phyloP scores from a whole-genome alignment of 257 asterid genomes.

The Apocynum venetum region DNA sequence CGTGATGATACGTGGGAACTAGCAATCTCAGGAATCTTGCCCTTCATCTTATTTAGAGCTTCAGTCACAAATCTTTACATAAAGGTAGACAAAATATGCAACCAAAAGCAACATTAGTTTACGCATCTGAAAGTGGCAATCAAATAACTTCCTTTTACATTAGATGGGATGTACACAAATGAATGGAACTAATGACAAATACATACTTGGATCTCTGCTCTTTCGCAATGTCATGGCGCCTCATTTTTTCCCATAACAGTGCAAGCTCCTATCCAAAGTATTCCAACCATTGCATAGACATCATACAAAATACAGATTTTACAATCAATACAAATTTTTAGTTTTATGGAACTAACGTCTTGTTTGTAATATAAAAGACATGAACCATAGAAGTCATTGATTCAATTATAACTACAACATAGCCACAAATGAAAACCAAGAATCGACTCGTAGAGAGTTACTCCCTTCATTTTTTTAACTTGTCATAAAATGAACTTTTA shows the following conservation, averaged over 20 bases:
- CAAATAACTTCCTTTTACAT: background rate
- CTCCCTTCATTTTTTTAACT: too few species aligned
- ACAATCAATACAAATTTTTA: background rate
- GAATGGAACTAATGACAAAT: background rate
- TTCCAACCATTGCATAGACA: slow-evolving; percentile 12
- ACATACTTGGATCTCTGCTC: slow-evolving; percentile 73
- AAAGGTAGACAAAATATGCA: background rate
- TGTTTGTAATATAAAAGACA: background rate
- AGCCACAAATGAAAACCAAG: background rate
- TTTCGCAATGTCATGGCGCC: slow-evolving; percentile 64
- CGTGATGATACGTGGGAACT: slow-evolving; percentile 85
- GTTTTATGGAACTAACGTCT: background rate
- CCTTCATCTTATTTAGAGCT: slow-evolving; percentile 80
- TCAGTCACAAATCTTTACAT: slow-evolving; percentile 62
- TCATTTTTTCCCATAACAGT: slow-evolving; percentile 88
- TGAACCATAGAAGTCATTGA: background rate
- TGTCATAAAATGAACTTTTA: too few species aligned
- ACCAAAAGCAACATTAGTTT: background rate
- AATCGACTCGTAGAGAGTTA: background rate
- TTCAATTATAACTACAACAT: background rate
- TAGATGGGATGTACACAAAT: background rate
- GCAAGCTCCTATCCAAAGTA: slow-evolving; percentile 62
- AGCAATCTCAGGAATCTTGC: slow-evolving; percentile 88
- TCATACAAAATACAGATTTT: background rate
- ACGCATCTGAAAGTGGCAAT: background rate